Base-by-base conservation (phyloP, 768 basidiomycete species). In the Mycena maculata region DNA sequence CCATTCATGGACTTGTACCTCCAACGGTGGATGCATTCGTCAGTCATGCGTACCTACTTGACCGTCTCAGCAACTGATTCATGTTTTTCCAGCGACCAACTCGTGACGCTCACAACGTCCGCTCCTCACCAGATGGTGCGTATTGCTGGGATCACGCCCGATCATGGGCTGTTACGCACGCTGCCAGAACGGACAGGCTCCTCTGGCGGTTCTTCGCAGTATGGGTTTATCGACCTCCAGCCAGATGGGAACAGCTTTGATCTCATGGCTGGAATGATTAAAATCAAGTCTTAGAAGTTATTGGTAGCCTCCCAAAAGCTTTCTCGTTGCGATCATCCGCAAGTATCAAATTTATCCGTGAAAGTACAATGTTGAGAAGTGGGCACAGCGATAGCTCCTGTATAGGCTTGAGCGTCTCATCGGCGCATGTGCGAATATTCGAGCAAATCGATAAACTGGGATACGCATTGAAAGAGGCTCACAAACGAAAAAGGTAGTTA, bases 241-340 rank as follows among this genome's bases (percentile, higher is more conserved):
- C 98, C 98, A 2, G 96, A 98, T 73, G 95, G 96, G 54, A 99
- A 99, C 76, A 94, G 94, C 73, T 99, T 99, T 71, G 97, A 99
- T 78, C 83, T 98, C 70, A 92, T 98, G 92, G 86, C 89, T 38
- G 94, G 95, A 33, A 76, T 97, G 77, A 96, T 97, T 71, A 91
- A 83, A 68, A 76, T 80, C 1, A 87, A 87, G 71, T 73, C 73
- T 31, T 52, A 47, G 39, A 15, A 9, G n/a, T n/a, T n/a, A n/a
- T n/a, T n/a, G n/a, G n/a, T n/a, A n/a, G n/a, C n/a, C n/a, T n/a
- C n/a, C n/a, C n/a, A n/a, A n/a, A n/a, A n/a, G n/a, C n/a, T n/a
- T n/a, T n/a, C n/a, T n/a, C n/a, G n/a, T n/a, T n/a, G n/a, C n/a
- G n/a, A n/a, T n/a, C n/a, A n/a, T n/a, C n/a, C n/a, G n/a, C n/a